Evolutionary conservation across 2,329 filamentous ascomycete species (phyloP).

Genomic region (Aspergillus ochraceus): DNA sequence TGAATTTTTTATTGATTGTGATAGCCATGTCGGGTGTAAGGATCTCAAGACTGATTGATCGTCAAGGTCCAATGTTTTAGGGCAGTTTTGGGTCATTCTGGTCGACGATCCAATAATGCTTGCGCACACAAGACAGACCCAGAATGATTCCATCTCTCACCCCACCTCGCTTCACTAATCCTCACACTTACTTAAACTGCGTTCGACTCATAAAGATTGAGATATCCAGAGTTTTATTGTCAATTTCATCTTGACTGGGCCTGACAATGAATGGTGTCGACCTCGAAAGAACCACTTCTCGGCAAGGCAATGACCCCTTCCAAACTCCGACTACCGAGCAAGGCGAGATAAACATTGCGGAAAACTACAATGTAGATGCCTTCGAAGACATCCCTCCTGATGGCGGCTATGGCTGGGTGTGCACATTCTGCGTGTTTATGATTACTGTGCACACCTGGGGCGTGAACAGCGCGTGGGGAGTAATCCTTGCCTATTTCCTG

Average conservation of each 20-base stretch:
- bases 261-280: not conserved
- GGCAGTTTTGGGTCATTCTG: not conserved
- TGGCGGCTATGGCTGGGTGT: constrained; percentile 36
- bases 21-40: too few relatives aligned
- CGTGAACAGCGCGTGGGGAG: constrained; percentile 37
- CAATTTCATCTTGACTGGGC: not conserved
- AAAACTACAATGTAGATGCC: not conserved
- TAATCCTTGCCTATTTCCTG: constrained; percentile 47
- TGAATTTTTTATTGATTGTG: too few relatives aligned
- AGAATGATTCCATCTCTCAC: not conserved
- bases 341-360: not conserved
- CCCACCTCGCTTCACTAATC: not conserved
- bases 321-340: not conserved
- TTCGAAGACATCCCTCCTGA: constrained; percentile 20
- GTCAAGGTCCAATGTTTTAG: not conserved
- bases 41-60: not conserved
- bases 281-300: not conserved
- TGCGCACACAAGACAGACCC: not conserved
- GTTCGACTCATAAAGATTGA: not conserved
- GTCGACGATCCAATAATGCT: not conserved
- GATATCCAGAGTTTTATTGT: not conserved
- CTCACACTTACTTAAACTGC: not conserved
- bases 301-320: not conserved
- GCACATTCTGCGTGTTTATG: constrained; percentile 22
- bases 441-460: constrained; percentile 38